Evolutionary conservation across 2,329 filamentous ascomycete genomes (phyloP).

Genomic region (Colletotrichum camelliae): DNA sequence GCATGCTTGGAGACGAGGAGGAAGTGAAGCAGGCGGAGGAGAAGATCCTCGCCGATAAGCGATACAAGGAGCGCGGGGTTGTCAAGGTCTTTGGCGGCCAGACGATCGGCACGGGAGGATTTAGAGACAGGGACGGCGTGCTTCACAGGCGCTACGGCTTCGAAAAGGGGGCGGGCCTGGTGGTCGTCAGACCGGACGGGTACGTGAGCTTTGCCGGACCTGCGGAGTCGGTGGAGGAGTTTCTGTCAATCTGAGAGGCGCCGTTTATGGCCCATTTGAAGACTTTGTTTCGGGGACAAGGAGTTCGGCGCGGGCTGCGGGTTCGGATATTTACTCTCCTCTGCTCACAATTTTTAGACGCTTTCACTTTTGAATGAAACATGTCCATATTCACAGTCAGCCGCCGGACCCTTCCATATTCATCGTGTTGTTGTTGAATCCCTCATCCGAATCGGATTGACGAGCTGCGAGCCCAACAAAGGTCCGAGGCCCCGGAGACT

Average conservation of each 20-base stretch:
- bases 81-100: constrained; percentile 21
- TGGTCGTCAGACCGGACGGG: constrained; percentile 35
- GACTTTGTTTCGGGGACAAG: not conserved
- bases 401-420: not conserved
- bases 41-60: constrained; percentile 3
- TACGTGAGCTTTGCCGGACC: constrained; percentile 36
- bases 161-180: constrained; percentile 27
- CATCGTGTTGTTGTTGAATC: not conserved
- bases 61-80: constrained; percentile 17
- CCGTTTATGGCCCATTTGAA: not conserved
- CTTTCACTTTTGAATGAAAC: not conserved
- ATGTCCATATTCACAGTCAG: not conserved
- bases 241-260: constrained; percentile 22
- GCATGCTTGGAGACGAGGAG: constrained; percentile 10
- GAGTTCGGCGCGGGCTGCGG: not conserved
- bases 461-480: not conserved
- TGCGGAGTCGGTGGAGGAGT: constrained; percentile 26
- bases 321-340: not conserved
- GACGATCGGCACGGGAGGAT: not conserved
- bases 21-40: constrained; percentile 2
- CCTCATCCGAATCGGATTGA: not conserved
- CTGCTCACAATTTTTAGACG: not conserved
- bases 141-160: constrained; percentile 35
- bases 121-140: constrained; percentile 27
- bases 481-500: not conserved